Percentiles rank a stretch among this genome's conserved stretches.
Conservation (phyloP, 2,329 filamentous ascomycete genomes). For the Chaetomium sp. region DNA sequence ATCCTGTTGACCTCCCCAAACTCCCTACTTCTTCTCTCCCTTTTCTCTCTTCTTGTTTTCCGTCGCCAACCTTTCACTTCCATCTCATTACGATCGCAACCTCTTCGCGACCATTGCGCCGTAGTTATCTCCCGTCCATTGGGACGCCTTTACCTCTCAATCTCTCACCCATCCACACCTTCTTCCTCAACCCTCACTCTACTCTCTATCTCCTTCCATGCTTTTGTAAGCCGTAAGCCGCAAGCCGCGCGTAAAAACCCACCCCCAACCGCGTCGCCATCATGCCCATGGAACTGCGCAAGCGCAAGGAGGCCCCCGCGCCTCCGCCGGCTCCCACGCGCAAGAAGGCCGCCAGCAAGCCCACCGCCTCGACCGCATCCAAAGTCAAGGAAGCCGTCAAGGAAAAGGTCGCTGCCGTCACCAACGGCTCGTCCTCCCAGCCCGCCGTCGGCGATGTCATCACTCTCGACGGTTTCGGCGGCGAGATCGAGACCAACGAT, state of each 20-base stretch:
- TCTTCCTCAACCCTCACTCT: too few species aligned
- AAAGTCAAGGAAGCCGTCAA: slow-evolving; percentile 24
- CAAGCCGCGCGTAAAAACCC: slow-evolving; percentile 3
- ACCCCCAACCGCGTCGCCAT: slow-evolving; percentile 13
- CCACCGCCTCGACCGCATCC: slow-evolving; percentile 19
- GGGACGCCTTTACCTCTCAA: background rate
- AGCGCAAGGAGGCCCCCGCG: slow-evolving; percentile 50
- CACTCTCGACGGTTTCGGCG: slow-evolving; percentile 54
- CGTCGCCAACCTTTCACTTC: slow-evolving; percentile 1
- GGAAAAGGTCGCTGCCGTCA: slow-evolving; percentile 19
- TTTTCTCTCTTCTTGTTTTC: slow-evolving; percentile 6
- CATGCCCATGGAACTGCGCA: slow-evolving; percentile 55
- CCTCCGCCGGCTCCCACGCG: slow-evolving; percentile 40
- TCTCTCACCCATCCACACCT: too few species aligned
- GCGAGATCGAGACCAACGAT: slow-evolving; percentile 78
- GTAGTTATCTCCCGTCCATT: slow-evolving; percentile 2
- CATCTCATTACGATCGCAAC: slow-evolving; percentile 2
- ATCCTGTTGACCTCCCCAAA: slow-evolving; percentile 22
- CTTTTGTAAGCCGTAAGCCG: slow-evolving; percentile 3
- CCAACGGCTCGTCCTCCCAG: slow-evolving; percentile 25
- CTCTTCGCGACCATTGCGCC: slow-evolving; percentile 12
- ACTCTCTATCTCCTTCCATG: too few species aligned
- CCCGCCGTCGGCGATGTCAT: slow-evolving; percentile 50
- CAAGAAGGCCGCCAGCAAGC: slow-evolving; percentile 38
- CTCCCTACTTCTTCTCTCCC: slow-evolving; percentile 15